Evolutionary conservation across 352 stramenopile genomes (phyloP).

Genomic region (Aphanomyces astaci): DNA sequence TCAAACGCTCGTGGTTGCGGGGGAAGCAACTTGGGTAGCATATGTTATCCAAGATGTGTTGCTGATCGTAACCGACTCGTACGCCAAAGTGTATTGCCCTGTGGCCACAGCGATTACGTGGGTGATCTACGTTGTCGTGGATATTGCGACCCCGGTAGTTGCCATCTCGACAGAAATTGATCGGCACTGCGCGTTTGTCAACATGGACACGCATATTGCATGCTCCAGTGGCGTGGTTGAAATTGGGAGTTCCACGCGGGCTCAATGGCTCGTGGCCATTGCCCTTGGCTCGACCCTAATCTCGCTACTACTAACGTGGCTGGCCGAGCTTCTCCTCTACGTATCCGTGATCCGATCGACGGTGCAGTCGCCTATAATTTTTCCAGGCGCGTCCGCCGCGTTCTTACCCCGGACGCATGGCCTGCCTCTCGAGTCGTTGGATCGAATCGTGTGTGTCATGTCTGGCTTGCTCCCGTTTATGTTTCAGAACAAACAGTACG

Average conservation of each 20-base stretch:
- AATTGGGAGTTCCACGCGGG: not conserved
- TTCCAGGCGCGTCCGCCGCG: not conserved
- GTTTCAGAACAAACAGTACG: not conserved
- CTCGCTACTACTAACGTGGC: too few relatives aligned
- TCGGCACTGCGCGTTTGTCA: not conserved
- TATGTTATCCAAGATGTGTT: not conserved
- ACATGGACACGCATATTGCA: not conserved
- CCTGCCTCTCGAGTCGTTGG: not conserved
- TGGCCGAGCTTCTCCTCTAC: not conserved
- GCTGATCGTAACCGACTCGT: not conserved
- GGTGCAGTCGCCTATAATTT: not conserved
- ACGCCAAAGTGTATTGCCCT: not conserved
- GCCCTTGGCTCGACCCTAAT: not conserved
- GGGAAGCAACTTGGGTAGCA: constrained; percentile 3
- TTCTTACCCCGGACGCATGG: not conserved
- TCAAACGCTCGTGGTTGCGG: not conserved
- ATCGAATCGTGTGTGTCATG: not conserved
- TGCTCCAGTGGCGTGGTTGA: not conserved
- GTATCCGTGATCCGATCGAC: not conserved
- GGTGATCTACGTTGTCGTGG: not conserved
- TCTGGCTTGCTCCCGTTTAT: not conserved
- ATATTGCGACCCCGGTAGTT: not conserved
- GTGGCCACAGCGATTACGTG: not conserved
- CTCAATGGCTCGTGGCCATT: not conserved
- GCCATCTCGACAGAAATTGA: not conserved